Evolutionary conservation across 176 grass and related monocot species (phyloP).

Genomic region (Carex pumila): DNA sequence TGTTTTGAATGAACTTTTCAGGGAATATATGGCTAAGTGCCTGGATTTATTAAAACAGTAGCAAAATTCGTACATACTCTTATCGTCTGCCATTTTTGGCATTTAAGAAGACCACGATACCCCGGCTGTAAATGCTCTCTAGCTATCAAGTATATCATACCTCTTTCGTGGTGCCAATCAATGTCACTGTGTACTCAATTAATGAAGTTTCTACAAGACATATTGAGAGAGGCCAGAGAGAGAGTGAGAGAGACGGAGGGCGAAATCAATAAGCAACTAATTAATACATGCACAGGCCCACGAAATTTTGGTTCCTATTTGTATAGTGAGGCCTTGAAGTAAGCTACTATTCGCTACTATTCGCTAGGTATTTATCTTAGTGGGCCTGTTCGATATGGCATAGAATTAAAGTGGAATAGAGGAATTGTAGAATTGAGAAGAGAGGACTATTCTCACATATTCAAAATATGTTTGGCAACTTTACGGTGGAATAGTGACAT

Average conservation of each 20-base stretch:
- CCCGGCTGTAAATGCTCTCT: background rate
- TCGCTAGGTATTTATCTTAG: background rate
- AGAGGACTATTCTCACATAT: no score
- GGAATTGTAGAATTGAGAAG: no score
- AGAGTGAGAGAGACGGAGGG: background rate
- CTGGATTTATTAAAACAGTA: background rate
- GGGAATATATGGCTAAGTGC: background rate
- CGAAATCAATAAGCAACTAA: background rate
- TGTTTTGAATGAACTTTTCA: slow-evolving; percentile 1
- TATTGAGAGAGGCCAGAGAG: background rate
- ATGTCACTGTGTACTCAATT: slow-evolving; percentile 18
- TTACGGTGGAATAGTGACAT: no score
- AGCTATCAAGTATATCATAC: slow-evolving; percentile 5
- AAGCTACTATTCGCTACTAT: background rate
- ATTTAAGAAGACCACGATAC: background rate
- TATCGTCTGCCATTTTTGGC: background rate
- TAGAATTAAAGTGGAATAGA: no score
- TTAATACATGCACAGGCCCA: background rate
- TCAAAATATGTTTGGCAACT: no score
- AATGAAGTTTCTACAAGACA: slow-evolving; percentile 16
- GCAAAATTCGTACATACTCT: background rate
- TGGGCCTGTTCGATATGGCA: no score
- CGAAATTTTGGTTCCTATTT: background rate
- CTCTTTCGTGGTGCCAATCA: slow-evolving; percentile 22
- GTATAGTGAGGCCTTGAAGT: background rate